Evolutionary conservation across 2,329 filamentous ascomycete genomes (phyloP), one percentile per base, ranked within the genome.

Genomic region (Rosellinia necatrix): DNA sequence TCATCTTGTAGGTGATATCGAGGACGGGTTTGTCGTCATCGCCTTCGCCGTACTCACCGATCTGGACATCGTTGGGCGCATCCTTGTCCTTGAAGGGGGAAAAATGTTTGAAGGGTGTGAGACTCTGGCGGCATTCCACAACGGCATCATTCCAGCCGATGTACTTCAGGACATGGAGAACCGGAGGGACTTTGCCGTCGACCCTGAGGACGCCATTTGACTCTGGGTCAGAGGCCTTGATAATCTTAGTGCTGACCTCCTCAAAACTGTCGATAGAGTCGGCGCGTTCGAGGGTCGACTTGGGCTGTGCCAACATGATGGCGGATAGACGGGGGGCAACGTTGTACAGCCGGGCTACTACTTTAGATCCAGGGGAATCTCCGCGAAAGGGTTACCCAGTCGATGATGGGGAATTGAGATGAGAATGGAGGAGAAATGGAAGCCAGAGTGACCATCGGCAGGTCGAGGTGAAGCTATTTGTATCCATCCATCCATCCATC

Each of bases 81-180:
- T 57, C 49, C 21, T 53, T 53, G 3, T 57, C 49, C 37, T 48
- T 53, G 29, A 48, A 42, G 27, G 27, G 42, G 9, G 54, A 13
- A 24, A 57, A 41, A 10, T 38, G 42, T 35, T 53, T 57, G 49
- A 57, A 57, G 22, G 43, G 40, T 10, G 37, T 24, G 25, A 49
- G 35, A 37, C 35, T 49, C 40, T 38, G 35, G 22, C 42, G 60
- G 75, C 76, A 63, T 43, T 76, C 70, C 22, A 75, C 58, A 15
- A 74, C 48, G 6, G 65, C 68, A 29, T 74, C 71, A 15, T 59
- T 62, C 38, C 66, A 62, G 8, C 67, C 69, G 44, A 72, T 66
- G 60, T 78, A 77, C 53, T 75, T 72, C 34, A 79, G 65, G 4
- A 76, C 69, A 51, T 78, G 75, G 42, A 75, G 67, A 12, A 79